A percentile compares a stretch with the other conserved stretches of the same genome.
phyloP scores from a whole-genome alignment of 352 stramenopile species.

The Discostella stelligera region DNA sequence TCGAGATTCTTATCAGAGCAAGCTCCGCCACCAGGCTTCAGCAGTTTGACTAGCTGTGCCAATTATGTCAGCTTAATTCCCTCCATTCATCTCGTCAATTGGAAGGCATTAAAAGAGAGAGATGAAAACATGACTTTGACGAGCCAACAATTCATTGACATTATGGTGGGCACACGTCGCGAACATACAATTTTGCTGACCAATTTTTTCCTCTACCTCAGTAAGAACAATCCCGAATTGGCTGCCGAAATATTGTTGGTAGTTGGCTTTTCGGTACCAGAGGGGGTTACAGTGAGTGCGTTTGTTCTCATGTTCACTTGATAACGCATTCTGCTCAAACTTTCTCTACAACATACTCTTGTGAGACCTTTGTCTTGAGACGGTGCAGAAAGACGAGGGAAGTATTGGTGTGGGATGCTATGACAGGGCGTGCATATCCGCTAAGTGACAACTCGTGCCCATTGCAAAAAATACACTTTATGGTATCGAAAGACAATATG shows the following conservation, averaged over 20 bases:
- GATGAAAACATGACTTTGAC: slow-evolving; percentile 88
- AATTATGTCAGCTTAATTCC: slow-evolving; percentile 91
- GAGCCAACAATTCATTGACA: slow-evolving; percentile 88
- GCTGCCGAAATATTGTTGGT: slow-evolving; percentile 84
- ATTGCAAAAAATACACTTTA: slow-evolving; percentile 85
- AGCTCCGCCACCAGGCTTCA: slow-evolving; percentile 72
- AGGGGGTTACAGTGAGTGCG: slow-evolving; percentile 89
- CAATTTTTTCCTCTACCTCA: slow-evolving; percentile 89
- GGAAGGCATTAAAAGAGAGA: slow-evolving; percentile 83
- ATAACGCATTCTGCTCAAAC: background rate
- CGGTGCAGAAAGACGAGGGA: slow-evolving; percentile 43
- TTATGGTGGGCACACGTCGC: slow-evolving; percentile 87
- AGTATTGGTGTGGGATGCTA: slow-evolving; percentile 88
- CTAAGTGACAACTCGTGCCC: slow-evolving; percentile 85
- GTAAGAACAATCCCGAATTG: slow-evolving; percentile 53
- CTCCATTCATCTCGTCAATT: slow-evolving; percentile 85
- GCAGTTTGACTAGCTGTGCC: slow-evolving; percentile 49
- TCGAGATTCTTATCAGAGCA: slow-evolving; percentile 83
- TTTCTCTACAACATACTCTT: slow-evolving; percentile 12
- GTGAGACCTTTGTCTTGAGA: slow-evolving; percentile 59
- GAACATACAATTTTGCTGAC: slow-evolving; percentile 90
- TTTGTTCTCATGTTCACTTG: background rate
- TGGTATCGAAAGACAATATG: slow-evolving; percentile 88
- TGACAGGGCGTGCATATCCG: slow-evolving; percentile 84
- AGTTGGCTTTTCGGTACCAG: slow-evolving; percentile 84